Conservation (phyloP, 2,329 filamentous ascomycete genomes). For the Rhynchosporium agropyri region DNA sequence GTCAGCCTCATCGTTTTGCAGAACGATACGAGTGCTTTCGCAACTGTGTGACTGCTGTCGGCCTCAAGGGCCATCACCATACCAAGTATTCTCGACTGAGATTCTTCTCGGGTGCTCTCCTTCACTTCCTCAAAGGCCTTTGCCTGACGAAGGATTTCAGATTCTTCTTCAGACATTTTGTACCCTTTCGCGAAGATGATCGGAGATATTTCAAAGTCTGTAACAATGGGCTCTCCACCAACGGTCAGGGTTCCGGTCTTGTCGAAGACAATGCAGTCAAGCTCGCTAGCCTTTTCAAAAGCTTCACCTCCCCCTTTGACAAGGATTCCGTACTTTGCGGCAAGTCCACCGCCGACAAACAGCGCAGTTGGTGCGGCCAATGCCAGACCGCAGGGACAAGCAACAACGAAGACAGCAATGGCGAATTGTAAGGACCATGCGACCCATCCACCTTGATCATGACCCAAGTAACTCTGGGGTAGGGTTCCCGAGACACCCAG, state of each 20-base stretch:
- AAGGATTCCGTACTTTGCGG: conserved; percentile 58
- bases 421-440: conserved; percentile 79
- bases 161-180: conserved; percentile 18
- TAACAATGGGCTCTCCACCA: conserved; percentile 71
- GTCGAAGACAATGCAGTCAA: conserved; percentile 61
- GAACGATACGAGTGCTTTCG: conserved; percentile 67
- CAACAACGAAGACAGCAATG: conserved; percentile 62
- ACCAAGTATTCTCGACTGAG: conserved; percentile 48
- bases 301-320: conserved; percentile 62
- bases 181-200: conserved; percentile 27
- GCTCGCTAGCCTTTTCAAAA: conserved; percentile 58
- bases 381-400: conserved; percentile 63
- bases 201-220: conserved; percentile 33
- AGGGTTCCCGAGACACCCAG: conserved; percentile 63
- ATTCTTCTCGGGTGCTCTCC: neutral
- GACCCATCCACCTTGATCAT: conserved; percentile 59
- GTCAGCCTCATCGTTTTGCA: conserved; percentile 49
- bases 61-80: conserved; percentile 66
- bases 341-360: conserved; percentile 60
- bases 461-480: conserved; percentile 57
- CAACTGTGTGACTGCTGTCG: conserved; percentile 75
- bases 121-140: conserved; percentile 60
- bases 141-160: conserved; percentile 54
- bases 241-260: conserved; percentile 62
- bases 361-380: conserved; percentile 61